phyloP scores from a whole-genome alignment of 768 basidiomycete genomes.

The Phlebiopsis gigantea region DNA sequence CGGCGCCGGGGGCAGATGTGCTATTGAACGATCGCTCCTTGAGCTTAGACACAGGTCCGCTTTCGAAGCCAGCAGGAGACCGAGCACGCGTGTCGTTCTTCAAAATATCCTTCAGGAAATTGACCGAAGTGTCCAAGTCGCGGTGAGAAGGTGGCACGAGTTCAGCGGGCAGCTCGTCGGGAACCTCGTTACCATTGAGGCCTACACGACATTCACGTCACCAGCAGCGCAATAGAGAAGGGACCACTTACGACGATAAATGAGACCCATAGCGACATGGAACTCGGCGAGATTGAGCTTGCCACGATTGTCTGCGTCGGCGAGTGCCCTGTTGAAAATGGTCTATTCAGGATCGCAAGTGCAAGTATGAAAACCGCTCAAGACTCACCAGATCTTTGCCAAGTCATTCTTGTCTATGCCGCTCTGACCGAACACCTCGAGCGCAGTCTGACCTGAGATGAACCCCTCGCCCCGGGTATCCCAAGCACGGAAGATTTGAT shows the following conservation, averaged over 20 bases:
- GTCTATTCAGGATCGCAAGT: no score
- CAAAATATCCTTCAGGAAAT: constrained; percentile 83
- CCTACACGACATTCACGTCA: constrained; percentile 36
- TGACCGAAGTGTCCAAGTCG: constrained; percentile 85
- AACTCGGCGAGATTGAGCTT: constrained; percentile 95
- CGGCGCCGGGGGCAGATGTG: constrained; percentile 45
- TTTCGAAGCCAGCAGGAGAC: constrained; percentile 46
- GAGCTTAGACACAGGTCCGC: constrained; percentile 48
- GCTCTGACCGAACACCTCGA: constrained; percentile 93
- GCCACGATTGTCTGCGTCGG: constrained; percentile 90
- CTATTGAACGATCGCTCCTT: constrained; percentile 70
- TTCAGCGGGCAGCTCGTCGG: constrained; percentile 81
- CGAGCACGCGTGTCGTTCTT: constrained; percentile 79
- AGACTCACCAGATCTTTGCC: constrained; percentile 86
- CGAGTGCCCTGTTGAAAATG: constrained; percentile 86
- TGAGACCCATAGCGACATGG: constrained; percentile 97
- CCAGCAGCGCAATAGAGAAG: not conserved
- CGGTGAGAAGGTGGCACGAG: constrained; percentile 88
- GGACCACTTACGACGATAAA: constrained; percentile 79
- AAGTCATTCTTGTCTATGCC: constrained; percentile 86
- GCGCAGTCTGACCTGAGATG: constrained; percentile 76
- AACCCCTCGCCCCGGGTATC: constrained; percentile 77
- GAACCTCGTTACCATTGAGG: constrained; percentile 88
- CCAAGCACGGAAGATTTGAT: constrained; percentile 97
- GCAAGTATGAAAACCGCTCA: no score